Evolutionary conservation across 1,139 yeast species (phyloP), one percentile per base, ranked within the genome.

Genomic region (Magnusiomyces fungicola): DNA sequence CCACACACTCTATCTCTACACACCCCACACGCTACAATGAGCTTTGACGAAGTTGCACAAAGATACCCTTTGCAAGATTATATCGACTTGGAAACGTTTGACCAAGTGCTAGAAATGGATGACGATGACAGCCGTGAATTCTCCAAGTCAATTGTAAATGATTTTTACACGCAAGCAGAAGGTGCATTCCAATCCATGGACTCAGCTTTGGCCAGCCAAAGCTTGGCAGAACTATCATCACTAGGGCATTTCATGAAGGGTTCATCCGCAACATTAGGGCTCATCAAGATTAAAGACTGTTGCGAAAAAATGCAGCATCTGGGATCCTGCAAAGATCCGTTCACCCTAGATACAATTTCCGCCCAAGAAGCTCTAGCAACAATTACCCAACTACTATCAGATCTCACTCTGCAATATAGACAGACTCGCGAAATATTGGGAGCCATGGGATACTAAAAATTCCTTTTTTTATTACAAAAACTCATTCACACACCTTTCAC

Each of bases 171-270:
- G 53, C 99, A 92, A 69, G 96, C 95, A 16, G 75, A 76, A 56
- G 83, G 80, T 23, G 90, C 96, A 0, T 85, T 90, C 61, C 70
- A 69, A 43, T 80, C 85, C 56, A 84, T 92, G 66, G 83, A 83
- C 54, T 67, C 68, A 16, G 79, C 81, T 41, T 65, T 88, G 50
- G 59, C 55, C 52, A 54, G 61, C 55, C 63, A 63, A 16, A 75
- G 83, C 61, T 74, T 90, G 53, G 75, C 71, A 37, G 74, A 79
- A 53, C 71, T 92, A 53, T 83, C 92, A 23, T 73, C 80, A 19
- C 71, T 86, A 56, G 98, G 98, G 24, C 98, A 92, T 65, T 92
- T 87, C 65, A 73, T 92, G 55, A 94, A 94, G 66, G 98, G 98
- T 43, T 83, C 95, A 10, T 95, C 97, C 1, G 96, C 97, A 2